Evolutionary conservation across 1,284 basidiomycete species (phyloP), one percentile per base, ranked within the genome.

Genomic region (Anthracocystis setariae): DNA sequence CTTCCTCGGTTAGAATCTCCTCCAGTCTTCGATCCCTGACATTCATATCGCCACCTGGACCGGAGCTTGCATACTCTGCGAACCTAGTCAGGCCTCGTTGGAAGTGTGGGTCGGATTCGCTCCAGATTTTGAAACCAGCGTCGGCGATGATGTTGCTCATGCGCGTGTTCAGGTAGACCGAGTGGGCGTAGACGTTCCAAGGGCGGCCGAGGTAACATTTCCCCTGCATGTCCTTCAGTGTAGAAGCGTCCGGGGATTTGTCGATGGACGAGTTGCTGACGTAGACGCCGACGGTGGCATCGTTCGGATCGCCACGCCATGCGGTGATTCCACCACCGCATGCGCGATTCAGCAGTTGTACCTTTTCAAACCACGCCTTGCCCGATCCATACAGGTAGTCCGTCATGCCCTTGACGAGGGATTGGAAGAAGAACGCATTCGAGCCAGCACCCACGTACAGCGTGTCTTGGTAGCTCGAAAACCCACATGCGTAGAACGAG

Each of bases 381-480:
- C 68, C 68, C 5, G 8, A 15, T 2, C 68, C 68, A 20, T 71
- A 71, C 38, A 71, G 44, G 18, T 66, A 54, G 48, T 71, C 68
- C 27, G 68, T 71, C 68, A 58, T 66, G 2, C 68, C 68, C 23
- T 45, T 49, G 12, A 71, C 55, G 8, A 52, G 46, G 13, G 43
- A 44, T 13, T 37, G 24, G 33, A 48, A 66, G 40, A 71, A 66
- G 24, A 66, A 62, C 18, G 68, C 63, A 18, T 62, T 24, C 1
- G 48, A 35, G 3, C 24, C 33, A 2, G 39, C 7, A 0, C 62
- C 58, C 0, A 71, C 55, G 29, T 47, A 66, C 8, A 71, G 37
- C 23, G 68, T 71, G 33, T 71, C 68, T 46, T 71, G 63, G 39
- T 58, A 66, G 45, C 57, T 61, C 32, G 42, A 46, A 23, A 71